phyloP scores from a whole-genome alignment of 129 eudicot species.

The Flaveria linearis region DNA sequence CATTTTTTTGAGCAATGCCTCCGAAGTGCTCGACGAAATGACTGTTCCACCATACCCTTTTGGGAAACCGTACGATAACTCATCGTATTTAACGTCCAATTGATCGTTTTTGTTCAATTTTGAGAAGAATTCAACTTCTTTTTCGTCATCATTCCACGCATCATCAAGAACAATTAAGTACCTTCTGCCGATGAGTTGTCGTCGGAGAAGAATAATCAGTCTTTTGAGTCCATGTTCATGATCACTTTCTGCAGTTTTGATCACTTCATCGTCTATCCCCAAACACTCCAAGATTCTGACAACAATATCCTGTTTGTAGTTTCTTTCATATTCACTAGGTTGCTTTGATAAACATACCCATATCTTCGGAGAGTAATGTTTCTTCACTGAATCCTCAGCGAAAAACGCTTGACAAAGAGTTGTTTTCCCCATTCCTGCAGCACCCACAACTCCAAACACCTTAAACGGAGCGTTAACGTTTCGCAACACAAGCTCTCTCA shows the following conservation, averaged over 20 bases:
- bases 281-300: conserved; percentile 39
- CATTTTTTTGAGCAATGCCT: conserved; percentile 39
- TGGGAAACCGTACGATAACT: conserved; percentile 43
- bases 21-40: conserved; percentile 35
- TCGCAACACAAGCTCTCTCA: conserved; percentile 39
- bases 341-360: conserved; percentile 60
- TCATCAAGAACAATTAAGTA: conserved; percentile 49
- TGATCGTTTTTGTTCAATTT: conserved; percentile 17
- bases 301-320: conserved; percentile 32
- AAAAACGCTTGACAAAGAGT: conserved; percentile 42
- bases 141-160: conserved; percentile 20
- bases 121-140: neutral
- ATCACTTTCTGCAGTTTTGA: neutral
- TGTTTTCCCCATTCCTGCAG: conserved; percentile 52
- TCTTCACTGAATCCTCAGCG: conserved; percentile 12
- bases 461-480: conserved; percentile 22
- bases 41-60: conserved; percentile 49
- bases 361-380: conserved; percentile 39
- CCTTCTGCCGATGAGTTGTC: conserved; percentile 37
- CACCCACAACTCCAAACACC: conserved; percentile 49
- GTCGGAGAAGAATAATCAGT: conserved; percentile 36
- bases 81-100: conserved; percentile 3
- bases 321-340: neutral
- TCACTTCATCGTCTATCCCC: conserved; percentile 48
- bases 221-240: conserved; percentile 12